Conservation (phyloP, 2,329 filamentous ascomycete species). For the Thielaviopsis euricoi region DNA sequence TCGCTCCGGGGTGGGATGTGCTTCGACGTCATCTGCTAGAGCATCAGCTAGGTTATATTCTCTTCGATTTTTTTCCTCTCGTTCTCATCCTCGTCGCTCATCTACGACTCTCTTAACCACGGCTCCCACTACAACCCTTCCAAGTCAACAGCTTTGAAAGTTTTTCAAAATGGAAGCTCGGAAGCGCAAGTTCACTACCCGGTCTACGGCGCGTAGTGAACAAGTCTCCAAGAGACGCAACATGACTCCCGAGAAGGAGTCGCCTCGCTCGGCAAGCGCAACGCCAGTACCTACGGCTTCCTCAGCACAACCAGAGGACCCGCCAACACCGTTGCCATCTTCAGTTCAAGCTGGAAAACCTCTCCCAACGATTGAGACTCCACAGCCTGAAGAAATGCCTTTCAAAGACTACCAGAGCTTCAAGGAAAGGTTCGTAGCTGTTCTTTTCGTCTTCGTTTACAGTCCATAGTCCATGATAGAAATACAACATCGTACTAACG, state of each 20-base stretch:
- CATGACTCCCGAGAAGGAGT: conserved; percentile 33
- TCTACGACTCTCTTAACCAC: not conserved
- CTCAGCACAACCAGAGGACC: conserved; percentile 21
- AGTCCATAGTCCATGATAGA: too few species aligned
- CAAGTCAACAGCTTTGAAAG: not conserved
- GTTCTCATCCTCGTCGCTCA: not conserved
- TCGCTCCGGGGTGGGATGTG: not conserved
- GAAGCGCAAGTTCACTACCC: conserved; percentile 48
- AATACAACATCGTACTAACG: not conserved
- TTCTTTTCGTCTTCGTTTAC: too few species aligned
- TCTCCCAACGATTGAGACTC: conserved; percentile 51
- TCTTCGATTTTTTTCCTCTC: not conserved
- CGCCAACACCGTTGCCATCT: conserved; percentile 36
- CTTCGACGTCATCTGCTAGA: not conserved
- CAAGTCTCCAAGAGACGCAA: conserved; percentile 43
- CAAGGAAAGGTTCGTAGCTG: conserved; percentile 43
- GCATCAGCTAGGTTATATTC: not conserved
- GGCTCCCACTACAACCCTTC: not conserved
- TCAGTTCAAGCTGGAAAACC: conserved; percentile 49
- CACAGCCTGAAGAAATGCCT: conserved; percentile 48
- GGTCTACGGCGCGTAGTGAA: conserved; percentile 44
- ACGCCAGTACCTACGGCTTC: conserved; percentile 30
- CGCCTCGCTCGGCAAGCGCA: conserved; percentile 16
- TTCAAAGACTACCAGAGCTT: conserved; percentile 55
- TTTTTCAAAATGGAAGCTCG: conserved; percentile 33